Conservation (phyloP, 805 yeast species). For the Schizosaccharomyces lindneri region DNA sequence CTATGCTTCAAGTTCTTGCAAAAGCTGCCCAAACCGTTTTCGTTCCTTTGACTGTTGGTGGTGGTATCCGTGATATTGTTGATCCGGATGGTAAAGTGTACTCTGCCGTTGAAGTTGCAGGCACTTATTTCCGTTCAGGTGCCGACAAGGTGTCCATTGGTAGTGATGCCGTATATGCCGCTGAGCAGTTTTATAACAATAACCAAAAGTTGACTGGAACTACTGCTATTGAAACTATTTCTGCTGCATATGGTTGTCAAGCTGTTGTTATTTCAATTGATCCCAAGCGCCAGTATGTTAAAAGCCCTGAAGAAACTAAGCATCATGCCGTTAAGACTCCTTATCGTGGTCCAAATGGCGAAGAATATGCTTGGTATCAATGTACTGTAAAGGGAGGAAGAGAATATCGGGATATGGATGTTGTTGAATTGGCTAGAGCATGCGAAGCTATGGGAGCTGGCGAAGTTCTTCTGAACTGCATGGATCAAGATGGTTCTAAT, state of each 20-base stretch:
- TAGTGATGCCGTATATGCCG: constrained; percentile 85
- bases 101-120: constrained; percentile 77
- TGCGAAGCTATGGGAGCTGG: constrained; percentile 93
- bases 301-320: constrained; percentile 27
- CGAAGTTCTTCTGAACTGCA: constrained; percentile 75
- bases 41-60: constrained; percentile 95
- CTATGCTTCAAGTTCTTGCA: constrained; percentile 77
- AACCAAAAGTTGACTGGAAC: constrained; percentile 39
- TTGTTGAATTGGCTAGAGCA: constrained; percentile 64
- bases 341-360: constrained; percentile 67
- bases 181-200: constrained; percentile 47
- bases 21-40: constrained; percentile 71
- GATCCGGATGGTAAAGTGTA: constrained; percentile 63
- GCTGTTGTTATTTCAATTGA: constrained; percentile 98
- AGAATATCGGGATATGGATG: constrained; percentile 71
- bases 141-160: constrained; percentile 97
- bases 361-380: constrained; percentile 74
- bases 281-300: constrained; percentile 70
- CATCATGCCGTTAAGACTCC: constrained; percentile 41
- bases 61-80: constrained; percentile 76
- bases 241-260: constrained; percentile 78
- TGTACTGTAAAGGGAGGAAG: constrained; percentile 95
- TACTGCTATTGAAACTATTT: constrained; percentile 81
- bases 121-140: constrained; percentile 78
- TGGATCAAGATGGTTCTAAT: constrained; percentile 91